These are phyloP conservation scores for Brettanomyces sp. DNA, from an alignment of 805 yeast genomes.

Conservation along the genomic window DNA sequence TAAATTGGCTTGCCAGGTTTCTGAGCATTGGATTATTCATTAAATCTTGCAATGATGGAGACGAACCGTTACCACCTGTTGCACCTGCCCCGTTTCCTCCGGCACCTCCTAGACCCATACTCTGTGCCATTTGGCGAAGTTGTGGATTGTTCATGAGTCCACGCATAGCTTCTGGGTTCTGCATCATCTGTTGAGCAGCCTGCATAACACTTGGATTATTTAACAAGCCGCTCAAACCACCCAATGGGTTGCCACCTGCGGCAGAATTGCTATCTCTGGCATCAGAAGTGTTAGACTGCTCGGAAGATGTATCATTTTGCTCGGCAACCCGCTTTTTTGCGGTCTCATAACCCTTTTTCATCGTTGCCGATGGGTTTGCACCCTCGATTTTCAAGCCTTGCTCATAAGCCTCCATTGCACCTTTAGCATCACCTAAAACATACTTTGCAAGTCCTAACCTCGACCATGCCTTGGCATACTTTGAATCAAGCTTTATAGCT, in stretches of 20 bases:
- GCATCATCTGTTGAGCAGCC: conserved; percentile 84
- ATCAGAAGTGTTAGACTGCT: conserved; percentile 20
- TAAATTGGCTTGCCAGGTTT: conserved; percentile 61
- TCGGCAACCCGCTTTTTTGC: conserved; percentile 83
- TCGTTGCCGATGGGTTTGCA: conserved; percentile 71
- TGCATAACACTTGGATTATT: conserved; percentile 82
- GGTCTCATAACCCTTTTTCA: conserved; percentile 89
- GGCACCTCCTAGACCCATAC: conserved; percentile 53
- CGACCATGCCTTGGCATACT: conserved; percentile 87
- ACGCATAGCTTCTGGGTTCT: conserved; percentile 68
- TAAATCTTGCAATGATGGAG: conserved; percentile 40
- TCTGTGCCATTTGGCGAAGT: conserved; percentile 76
- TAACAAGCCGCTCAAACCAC: conserved; percentile 64
- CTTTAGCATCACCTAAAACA: conserved; percentile 89
- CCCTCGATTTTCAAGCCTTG: conserved; percentile 85
- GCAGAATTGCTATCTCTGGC: conserved; percentile 48
- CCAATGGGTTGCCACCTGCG: conserved; percentile 46
- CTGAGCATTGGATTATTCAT: conserved; percentile 76
- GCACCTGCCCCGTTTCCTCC: conserved; percentile 19
- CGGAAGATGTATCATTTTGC: conserved; percentile 39
- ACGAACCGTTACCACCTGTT: conserved; percentile 47
- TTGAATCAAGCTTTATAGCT: conserved; percentile 71
- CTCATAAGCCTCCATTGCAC: conserved; percentile 83
- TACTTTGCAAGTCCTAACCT: conserved; percentile 90
- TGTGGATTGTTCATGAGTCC: conserved; percentile 85